Percentiles rank a stretch among this genome's conserved stretches.
Conservation (phyloP, 2,329 filamentous ascomycete species). For the Fusarium incarnatum region DNA sequence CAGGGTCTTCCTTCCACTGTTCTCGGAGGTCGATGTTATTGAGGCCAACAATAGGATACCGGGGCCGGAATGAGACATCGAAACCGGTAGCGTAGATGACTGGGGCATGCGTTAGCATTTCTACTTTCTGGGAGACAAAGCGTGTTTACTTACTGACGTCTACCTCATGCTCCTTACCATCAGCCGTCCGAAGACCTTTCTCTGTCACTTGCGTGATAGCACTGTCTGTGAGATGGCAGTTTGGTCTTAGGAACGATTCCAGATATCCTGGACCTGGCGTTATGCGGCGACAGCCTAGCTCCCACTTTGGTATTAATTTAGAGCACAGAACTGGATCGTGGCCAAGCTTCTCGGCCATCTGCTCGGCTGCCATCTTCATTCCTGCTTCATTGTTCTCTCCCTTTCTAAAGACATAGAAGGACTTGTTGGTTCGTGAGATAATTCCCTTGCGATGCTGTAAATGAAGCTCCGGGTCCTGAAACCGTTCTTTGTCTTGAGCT, state of each 20-base stretch:
- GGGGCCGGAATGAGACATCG: slow-evolving; percentile 63
- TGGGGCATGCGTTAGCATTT: neutral
- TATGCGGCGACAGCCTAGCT: slow-evolving; percentile 37
- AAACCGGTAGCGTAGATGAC: slow-evolving; percentile 68
- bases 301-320: slow-evolving; percentile 41
- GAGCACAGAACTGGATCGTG: slow-evolving; percentile 39
- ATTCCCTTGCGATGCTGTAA: slow-evolving; percentile 59
- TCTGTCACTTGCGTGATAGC: slow-evolving; percentile 35
- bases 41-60: slow-evolving; percentile 63
- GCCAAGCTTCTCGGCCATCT: slow-evolving; percentile 41
- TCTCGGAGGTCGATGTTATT: slow-evolving; percentile 61
- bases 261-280: slow-evolving; percentile 40
- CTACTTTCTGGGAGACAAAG: rapidly evolving
- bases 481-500: slow-evolving; percentile 59
- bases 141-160: slow-evolving; percentile 35
- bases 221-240: slow-evolving; percentile 40
- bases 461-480: slow-evolving; percentile 65
- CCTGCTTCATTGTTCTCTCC: slow-evolving; percentile 38
- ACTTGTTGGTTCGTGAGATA: slow-evolving; percentile 45
- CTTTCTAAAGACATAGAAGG: slow-evolving; percentile 52
- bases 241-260: slow-evolving; percentile 35
- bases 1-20: slow-evolving; percentile 59
- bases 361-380: slow-evolving; percentile 38
- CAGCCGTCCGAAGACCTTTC: slow-evolving; percentile 34
- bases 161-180: slow-evolving; percentile 37